Percentiles rank a stretch among this genome's conserved stretches.
phyloP scores from a whole-genome alignment of 495 filamentous ascomycete genomes.

The Aspergillus steynii region DNA sequence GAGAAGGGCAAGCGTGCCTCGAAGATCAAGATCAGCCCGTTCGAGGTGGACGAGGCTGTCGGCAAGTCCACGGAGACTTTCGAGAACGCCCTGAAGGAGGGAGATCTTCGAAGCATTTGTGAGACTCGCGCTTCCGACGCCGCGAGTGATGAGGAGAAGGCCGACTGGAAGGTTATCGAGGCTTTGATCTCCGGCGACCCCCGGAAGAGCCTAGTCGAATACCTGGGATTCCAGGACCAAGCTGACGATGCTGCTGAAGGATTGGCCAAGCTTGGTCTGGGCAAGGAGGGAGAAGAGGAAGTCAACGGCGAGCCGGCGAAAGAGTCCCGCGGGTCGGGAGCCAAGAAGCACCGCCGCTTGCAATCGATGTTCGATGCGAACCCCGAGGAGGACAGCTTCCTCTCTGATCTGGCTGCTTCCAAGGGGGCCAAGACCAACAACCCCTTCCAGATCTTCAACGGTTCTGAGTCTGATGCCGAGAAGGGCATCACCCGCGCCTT shows the following conservation, averaged over 20 bases:
- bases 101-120: slow-evolving; percentile 77
- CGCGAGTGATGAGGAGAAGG: slow-evolving; percentile 84
- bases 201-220: slow-evolving; percentile 75
- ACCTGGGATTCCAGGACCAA: slow-evolving; percentile 78
- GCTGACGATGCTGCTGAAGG: slow-evolving; percentile 51
- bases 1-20: slow-evolving; percentile 66
- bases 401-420: slow-evolving; percentile 71
- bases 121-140: slow-evolving; percentile 72
- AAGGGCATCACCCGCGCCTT: slow-evolving; percentile 83
- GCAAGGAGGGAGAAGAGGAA: slow-evolving; percentile 42
- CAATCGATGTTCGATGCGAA: slow-evolving; percentile 82
- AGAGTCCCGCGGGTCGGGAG: slow-evolving; percentile 40
- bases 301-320: slow-evolving; percentile 51
- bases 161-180: slow-evolving; percentile 92
- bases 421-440: slow-evolving; percentile 81
- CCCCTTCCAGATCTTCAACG: slow-evolving; percentile 82
- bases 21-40: slow-evolving; percentile 78
- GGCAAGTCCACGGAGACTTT: slow-evolving; percentile 83
- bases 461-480: slow-evolving; percentile 77
- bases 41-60: slow-evolving; percentile 85
- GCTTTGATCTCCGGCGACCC: slow-evolving; percentile 82
- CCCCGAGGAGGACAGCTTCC: slow-evolving; percentile 76
- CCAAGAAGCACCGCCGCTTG: slow-evolving; percentile 60
- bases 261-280: slow-evolving; percentile 45
- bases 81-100: slow-evolving; percentile 75